Base-by-base conservation (phyloP, 2,329 filamentous ascomycete species). In the Cadophora sp. region DNA sequence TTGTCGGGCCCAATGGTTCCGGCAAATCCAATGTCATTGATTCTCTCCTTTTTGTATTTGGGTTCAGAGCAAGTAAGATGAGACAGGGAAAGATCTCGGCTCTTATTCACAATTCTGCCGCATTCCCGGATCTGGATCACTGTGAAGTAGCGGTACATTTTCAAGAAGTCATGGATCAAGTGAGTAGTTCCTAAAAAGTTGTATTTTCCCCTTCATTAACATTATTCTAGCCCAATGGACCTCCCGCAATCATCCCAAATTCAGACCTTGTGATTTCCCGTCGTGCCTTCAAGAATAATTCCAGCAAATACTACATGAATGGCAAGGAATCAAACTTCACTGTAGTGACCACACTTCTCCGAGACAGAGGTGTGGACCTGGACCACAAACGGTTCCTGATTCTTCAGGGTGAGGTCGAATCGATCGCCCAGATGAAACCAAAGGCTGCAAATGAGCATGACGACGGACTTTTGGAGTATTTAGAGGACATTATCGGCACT, bases 21-120 rank as follows among this genome's bases (percentile, higher is more conserved):
- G 96, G 96, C 67, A 99, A 99, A 79, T 98, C 96, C 24, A 99
- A 99, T 75, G 96, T 99, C 70, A 99, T 99, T 77, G 96, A 99
- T 80, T 97, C 96, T 1, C 83, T 99, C 33, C 87, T 99, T 0
- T 99, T 99, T 76, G 96, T 99, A n/a, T 99, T 99, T 77, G 96
- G 96, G 63, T 99, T 99, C 82, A 90, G 96, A 68, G 96, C 96
- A 50, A 98, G 95, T 84, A 99, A 99, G 81, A 99, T 99, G 96
- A 88, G 96, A 76, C 96, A 99, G 79, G 96, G 96, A 76, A 99
- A 99, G 81, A 94, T 99, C 58, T 99, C 96, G 0, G 96, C 96
- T 4, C 83, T 99, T 59, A 99, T 99, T 72, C 96, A 99, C 81
- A 99, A 98, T 78, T 98, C 96, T 14, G 94, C 94, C 0, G 87